These are phyloP conservation scores for Aegilops longissima DNA, from an alignment of 176 grass and related monocot species.

Conservation along the genomic window DNA sequence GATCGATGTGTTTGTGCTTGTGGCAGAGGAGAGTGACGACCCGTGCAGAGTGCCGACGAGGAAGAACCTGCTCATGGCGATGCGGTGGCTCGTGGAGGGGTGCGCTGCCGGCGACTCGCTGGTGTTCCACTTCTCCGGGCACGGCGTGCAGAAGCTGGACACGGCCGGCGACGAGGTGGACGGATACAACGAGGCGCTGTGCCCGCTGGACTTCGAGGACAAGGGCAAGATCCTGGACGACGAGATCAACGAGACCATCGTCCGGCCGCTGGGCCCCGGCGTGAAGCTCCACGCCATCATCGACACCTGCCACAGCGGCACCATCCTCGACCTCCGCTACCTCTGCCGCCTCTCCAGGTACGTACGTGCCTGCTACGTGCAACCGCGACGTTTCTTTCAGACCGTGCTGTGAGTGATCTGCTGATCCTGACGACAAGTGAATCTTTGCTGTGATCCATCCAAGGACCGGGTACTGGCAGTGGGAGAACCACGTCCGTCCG, in stretches of 20 bases:
- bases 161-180: constrained; percentile 61
- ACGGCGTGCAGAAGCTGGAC: constrained; percentile 89
- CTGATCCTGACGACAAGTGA: background rate
- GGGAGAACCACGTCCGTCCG: constrained; percentile 61
- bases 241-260: constrained; percentile 68
- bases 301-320: constrained; percentile 93
- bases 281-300: constrained; percentile 80
- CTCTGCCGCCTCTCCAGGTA: constrained; percentile 80
- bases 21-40: constrained; percentile 33
- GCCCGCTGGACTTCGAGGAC: constrained; percentile 71
- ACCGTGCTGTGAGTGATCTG: too few species aligned
- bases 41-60: constrained; percentile 40
- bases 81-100: constrained; percentile 79
- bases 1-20: background rate
- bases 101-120: constrained; percentile 57
- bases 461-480: constrained; percentile 73
- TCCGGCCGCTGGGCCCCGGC: constrained; percentile 56
- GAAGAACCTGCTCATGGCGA: constrained; percentile 61
- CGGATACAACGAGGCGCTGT: constrained; percentile 85
- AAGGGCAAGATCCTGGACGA: constrained; percentile 67
- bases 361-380: too few species aligned
- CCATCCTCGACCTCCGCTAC: constrained; percentile 78
- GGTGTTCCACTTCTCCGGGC: constrained; percentile 91
- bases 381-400: too few species aligned
- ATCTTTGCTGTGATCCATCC: background rate